Base-by-base conservation (phyloP, 176 grass and related monocot genomes). In the Musa schizocarpa region DNA sequence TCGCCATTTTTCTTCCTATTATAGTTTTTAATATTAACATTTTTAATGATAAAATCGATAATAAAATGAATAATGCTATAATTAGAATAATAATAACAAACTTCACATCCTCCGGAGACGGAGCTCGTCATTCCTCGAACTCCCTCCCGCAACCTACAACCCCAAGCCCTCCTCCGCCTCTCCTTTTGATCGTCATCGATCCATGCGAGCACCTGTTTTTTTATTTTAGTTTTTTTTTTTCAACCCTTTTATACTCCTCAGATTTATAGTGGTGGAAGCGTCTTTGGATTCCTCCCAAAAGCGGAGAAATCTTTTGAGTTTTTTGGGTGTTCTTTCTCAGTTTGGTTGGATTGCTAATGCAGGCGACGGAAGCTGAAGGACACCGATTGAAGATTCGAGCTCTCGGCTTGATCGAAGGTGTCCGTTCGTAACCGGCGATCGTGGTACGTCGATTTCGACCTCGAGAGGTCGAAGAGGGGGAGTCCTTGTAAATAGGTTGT, bases 361-460 rank as follows among this genome's bases (percentile, higher is more conserved):
- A 13, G 63, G 63, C 2, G 34, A 6, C 16, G 16, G 3, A 19
- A 70, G 9, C 49, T 50, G 34, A n/a, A 12, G 43, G 17, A 49
- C 34, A 2, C 29, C 7, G 8, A 21, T 9, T 21, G 68, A 70
- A 65, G 63, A 2, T 70, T 50, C 16, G 13, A 16, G 8, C 25
- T 20, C 17, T 43, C 68, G 14, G 9, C 68, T 65, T 13, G 68
- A 20, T 20, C 43, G 0, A 50, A 43, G 25, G 68, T 65, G 22
- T 11, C 11, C 11, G 63, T 24, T 65, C 23, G 23, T 10, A 9
- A 29, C 29, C 29, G 29, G 29, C 0, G 29, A 29, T 29, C 29
- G 23, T 61, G 65, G 65, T 16, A 25, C 29, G 24, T 74, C 72
- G 72, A 74, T 74, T 74, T 74, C 72, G 72, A 56, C 56, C 52